Evolutionary conservation across 768 basidiomycete species (phyloP).

Genomic region (Mycena haematopus): DNA sequence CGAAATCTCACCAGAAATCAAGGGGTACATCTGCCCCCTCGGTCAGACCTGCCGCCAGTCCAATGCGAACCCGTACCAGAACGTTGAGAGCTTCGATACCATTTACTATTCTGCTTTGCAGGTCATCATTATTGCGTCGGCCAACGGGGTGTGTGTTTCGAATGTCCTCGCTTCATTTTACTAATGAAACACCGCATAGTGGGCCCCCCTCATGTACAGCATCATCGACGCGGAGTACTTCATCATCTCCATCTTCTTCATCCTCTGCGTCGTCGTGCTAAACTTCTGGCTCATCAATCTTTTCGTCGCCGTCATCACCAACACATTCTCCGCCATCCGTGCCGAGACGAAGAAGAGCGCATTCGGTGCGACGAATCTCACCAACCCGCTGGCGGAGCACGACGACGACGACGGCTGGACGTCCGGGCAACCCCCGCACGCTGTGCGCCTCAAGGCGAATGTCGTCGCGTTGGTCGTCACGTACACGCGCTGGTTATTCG

Average conservation of each 20-base stretch:
- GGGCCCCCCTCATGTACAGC: constrained; percentile 83
- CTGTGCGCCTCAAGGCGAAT: constrained; percentile 45
- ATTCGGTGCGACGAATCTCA: constrained; percentile 71
- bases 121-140: constrained; percentile 82
- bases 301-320: constrained; percentile 95
- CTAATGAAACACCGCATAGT: constrained; percentile 45
- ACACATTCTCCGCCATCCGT: constrained; percentile 88
- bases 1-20: constrained; percentile 41
- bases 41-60: constrained; percentile 89
- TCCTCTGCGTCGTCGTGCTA: constrained; percentile 81
- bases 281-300: constrained; percentile 96
- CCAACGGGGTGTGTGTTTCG: constrained; percentile 66
- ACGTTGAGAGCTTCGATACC: constrained; percentile 86
- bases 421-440: constrained; percentile 45
- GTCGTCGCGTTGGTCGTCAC: constrained; percentile 60
- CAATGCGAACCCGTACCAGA: constrained; percentile 64
- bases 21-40: constrained; percentile 90
- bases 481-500: constrained; percentile 75
- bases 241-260: constrained; percentile 87
- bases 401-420: constrained; percentile 65
- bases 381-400: constrained; percentile 9
- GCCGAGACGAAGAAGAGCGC: constrained; percentile 89
- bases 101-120: constrained; percentile 84
- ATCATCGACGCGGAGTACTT: constrained; percentile 93
- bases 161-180: constrained; percentile 4